phyloP scores from a whole-genome alignment of 129 eudicot genomes.

The Scalesia atractyloides region DNA sequence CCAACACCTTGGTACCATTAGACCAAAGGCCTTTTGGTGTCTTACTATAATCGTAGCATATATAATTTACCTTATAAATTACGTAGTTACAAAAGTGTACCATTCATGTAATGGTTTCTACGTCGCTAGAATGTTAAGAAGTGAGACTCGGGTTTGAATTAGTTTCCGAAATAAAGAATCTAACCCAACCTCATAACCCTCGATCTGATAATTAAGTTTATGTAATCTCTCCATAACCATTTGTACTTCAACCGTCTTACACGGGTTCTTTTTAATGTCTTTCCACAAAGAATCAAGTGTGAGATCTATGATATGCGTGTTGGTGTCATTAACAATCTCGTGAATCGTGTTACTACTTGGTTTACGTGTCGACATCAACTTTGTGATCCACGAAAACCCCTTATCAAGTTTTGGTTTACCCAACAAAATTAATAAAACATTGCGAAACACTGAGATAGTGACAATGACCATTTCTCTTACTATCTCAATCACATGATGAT shows the following conservation, averaged over 20 bases:
- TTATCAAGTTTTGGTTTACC: slow-evolving; percentile 19
- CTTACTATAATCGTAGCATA: not conserved
- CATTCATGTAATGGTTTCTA: not conserved
- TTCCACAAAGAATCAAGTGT: slow-evolving; percentile 23
- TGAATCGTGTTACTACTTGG: slow-evolving; percentile 1
- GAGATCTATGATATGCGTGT: slow-evolving; percentile 17
- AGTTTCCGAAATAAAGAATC: slow-evolving; percentile 28
- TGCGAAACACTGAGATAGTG: slow-evolving; percentile 36
- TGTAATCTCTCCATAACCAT: slow-evolving; percentile 20
- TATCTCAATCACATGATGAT: slow-evolving; percentile 19
- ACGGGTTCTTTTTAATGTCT: slow-evolving; percentile 6
- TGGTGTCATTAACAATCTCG: slow-evolving; percentile 15
- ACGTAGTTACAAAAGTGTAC: too few species aligned
- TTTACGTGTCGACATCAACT: slow-evolving; percentile 9
- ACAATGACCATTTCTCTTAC: slow-evolving; percentile 33
- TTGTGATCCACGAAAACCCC: slow-evolving; percentile 26
- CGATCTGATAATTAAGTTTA: slow-evolving; percentile 23
- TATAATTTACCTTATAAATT: not conserved
- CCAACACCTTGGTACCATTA: too few species aligned
- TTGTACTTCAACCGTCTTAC: not conserved
- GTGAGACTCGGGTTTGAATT: slow-evolving; percentile 39
- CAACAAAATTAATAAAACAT: slow-evolving; percentile 22
- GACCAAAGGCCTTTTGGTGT: too few species aligned
- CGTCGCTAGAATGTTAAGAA: slow-evolving; percentile 37
- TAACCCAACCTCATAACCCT: slow-evolving; percentile 31